Conservation (phyloP, 1,284 basidiomycete species). For the Ganoderma sp. region DNA sequence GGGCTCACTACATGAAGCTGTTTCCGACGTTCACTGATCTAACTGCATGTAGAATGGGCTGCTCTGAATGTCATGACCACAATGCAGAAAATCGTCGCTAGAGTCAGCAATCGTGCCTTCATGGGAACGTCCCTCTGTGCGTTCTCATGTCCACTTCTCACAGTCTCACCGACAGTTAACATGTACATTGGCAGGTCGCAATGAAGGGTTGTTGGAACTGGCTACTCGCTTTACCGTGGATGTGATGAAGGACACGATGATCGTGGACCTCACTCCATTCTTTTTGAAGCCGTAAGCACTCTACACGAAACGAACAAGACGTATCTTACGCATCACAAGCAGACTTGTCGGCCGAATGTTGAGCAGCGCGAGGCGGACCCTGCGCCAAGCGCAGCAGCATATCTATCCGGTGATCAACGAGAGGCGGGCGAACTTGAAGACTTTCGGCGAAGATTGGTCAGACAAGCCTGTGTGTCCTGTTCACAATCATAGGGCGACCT, state of each 20-base stretch:
- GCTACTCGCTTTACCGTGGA: slow-evolving; percentile 22
- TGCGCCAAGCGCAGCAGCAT: slow-evolving; percentile 7
- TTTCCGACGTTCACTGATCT: neutral
- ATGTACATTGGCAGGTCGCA: slow-evolving; percentile 27
- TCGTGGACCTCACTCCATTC: slow-evolving; percentile 36
- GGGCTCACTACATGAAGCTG: slow-evolving; percentile 16
- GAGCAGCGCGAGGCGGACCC: slow-evolving; percentile 8
- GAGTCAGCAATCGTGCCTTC: slow-evolving; percentile 38
- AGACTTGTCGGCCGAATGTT: neutral
- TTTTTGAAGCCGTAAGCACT: slow-evolving; percentile 39
- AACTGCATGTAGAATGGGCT: slow-evolving; percentile 32
- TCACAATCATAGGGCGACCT: too few relatives aligned
- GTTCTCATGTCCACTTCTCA: neutral
- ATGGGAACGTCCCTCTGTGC: slow-evolving; percentile 39
- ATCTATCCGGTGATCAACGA: slow-evolving; percentile 34
- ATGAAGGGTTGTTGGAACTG: slow-evolving; percentile 29
- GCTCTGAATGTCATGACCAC: slow-evolving; percentile 19
- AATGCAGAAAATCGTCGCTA: slow-evolving; percentile 35
- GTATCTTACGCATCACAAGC: neutral
- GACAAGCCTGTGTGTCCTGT: slow-evolving; percentile 35
- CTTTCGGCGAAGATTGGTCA: slow-evolving; percentile 32
- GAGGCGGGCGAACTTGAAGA: slow-evolving; percentile 23
- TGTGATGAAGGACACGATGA: slow-evolving; percentile 14
- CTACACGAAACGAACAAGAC: too few relatives aligned
- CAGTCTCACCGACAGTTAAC: neutral